phyloP scores from a whole-genome alignment of 2,329 filamentous ascomycete genomes.

The Ophiosphaerella korrae region DNA sequence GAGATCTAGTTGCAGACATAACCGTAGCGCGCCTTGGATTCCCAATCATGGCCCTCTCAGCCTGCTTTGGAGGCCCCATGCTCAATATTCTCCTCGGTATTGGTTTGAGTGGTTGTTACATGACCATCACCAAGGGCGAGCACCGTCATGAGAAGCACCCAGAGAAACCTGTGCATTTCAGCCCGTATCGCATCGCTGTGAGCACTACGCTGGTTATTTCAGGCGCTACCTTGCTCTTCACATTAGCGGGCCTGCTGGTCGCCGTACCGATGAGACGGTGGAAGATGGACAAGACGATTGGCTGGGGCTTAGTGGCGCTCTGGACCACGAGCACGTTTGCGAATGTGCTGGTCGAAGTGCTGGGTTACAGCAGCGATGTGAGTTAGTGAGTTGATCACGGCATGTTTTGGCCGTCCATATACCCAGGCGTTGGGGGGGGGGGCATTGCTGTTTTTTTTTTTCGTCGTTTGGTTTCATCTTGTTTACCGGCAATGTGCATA shows the following conservation, averaged over 20 bases:
- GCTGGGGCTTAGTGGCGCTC: conserved; percentile 76
- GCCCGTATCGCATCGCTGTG: conserved; percentile 82
- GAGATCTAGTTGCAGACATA: conserved; percentile 91
- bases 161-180: conserved; percentile 66
- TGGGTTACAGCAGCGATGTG: conserved; percentile 43
- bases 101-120: conserved; percentile 86
- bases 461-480: conserved; percentile 1
- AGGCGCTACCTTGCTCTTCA: conserved; percentile 80
- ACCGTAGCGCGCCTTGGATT: conserved; percentile 92
- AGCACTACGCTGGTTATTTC: conserved; percentile 85
- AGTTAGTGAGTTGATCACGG: conserved; percentile 11
- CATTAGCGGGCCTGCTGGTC: conserved; percentile 76
- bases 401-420: neutral
- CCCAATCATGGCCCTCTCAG: conserved; percentile 92
- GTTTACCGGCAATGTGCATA: neutral
- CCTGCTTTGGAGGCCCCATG: conserved; percentile 98
- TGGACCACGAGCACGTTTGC: conserved; percentile 81
- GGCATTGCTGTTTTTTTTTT: neutral
- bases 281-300: conserved; percentile 59
- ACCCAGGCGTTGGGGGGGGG: neutral
- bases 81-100: conserved; percentile 95
- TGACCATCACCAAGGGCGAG: conserved; percentile 75
- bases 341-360: conserved; percentile 80
- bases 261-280: conserved; percentile 66
- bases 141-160: conserved; percentile 71